Evolutionary conservation across 139 green algal genomes (phyloP).

Genomic region (Picochlorum sp.): DNA sequence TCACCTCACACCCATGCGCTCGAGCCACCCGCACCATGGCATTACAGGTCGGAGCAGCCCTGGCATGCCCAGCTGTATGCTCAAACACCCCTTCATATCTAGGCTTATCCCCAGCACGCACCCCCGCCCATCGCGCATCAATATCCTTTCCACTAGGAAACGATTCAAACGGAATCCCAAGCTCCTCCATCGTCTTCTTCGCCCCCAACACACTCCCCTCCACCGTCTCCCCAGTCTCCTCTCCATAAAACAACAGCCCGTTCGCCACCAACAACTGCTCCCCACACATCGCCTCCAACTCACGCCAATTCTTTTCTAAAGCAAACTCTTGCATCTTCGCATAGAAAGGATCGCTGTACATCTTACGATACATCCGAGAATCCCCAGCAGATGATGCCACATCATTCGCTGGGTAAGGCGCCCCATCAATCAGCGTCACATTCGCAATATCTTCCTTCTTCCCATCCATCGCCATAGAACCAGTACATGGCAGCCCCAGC

Average conservation of each 20-base stretch:
- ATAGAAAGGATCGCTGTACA: conserved; percentile 3
- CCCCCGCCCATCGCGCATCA: neutral
- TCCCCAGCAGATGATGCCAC: neutral
- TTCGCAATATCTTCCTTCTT: neutral
- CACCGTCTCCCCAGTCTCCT: conserved; percentile 2
- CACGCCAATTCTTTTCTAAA: neutral
- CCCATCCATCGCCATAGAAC: neutral
- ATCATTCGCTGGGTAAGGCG: neutral
- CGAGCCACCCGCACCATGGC: neutral
- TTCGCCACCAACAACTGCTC: neutral
- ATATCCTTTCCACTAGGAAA: neutral
- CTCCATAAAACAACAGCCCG: neutral
- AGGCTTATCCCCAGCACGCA: conserved; percentile 4
- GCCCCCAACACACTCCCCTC: conserved; percentile 1
- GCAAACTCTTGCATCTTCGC: neutral
- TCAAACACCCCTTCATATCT: conserved; percentile 4
- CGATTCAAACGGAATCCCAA: conserved; percentile 1
- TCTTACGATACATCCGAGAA: neutral
- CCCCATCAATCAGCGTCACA: neutral
- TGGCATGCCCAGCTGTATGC: conserved; percentile 2
- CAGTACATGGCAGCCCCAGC: neutral
- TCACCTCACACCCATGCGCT: conserved; percentile 1
- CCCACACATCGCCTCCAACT: neutral
- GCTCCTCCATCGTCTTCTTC: neutral
- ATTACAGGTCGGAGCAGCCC: neutral